Base-by-base conservation (phyloP, 176 grass and related monocot species). In the Oryza coarctata region DNA sequence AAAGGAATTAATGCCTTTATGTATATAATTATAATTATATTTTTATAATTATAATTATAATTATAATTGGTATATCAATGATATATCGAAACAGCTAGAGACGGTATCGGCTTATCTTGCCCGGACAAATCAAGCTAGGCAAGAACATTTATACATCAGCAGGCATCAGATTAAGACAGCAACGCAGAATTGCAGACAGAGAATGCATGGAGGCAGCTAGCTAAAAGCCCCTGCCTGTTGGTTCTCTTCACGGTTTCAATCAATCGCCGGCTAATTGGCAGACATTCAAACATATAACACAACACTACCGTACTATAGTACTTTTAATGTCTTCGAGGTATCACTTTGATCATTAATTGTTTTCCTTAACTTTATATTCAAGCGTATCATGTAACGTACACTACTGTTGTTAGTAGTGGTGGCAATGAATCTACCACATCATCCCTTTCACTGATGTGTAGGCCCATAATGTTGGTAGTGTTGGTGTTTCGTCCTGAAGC, bases 121-220 rank as follows among this genome's bases (percentile, higher is more conserved):
- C 76, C 34, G 50, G 55, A 17, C 81, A 71, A 67, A 72, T 84
- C 66, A 22, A 76, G 85, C 43, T 69, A 80, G 63, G 68, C 70
- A 83, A 65, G 47, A 29, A 76, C 44, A 60, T 60, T 23, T 55
- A 22, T 6, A 55, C n/a, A 47, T 17, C 23, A 60, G 55, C 55
- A 60, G 18, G 50, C 50, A 22, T 55, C 50, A 22, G 50, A 55
- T 22, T 55, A 55, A 55, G 50, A 55, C 50, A 55, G 50, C 20
- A 55, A n/a, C 9, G 50, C 50, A 55, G 18, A 55, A 55, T n/a
- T 22, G 50, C 50, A 55, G 50, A 55, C 50, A 55, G 50, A 20
- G 47, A 55, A 55, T 49, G 45, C 45, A 49, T 55, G 50, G 50
- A 55, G 18, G 50, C 50, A 22, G 20, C 20, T n/a, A n/a, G 20